These are phyloP conservation scores for Eleusine indica DNA, from an alignment of 176 grass and related monocot species.

Conservation along the genomic window DNA sequence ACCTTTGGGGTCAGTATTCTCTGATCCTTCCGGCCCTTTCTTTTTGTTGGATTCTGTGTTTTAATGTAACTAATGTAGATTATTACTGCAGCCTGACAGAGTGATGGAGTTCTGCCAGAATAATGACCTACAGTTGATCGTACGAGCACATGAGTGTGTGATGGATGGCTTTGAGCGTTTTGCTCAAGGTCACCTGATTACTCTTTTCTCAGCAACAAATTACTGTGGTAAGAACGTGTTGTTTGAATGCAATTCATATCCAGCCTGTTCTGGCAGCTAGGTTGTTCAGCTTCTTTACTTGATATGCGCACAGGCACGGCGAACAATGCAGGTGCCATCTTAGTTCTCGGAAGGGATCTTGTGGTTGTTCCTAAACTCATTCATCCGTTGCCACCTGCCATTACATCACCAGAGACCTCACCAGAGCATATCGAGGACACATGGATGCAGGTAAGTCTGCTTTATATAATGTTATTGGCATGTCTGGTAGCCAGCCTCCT, in stretches of 20 bases:
- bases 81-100: slow-evolving; percentile 79
- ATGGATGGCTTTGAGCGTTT: slow-evolving; percentile 99
- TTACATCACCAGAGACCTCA: slow-evolving; percentile 80
- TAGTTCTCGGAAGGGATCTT: slow-evolving; percentile 96
- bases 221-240: slow-evolving; percentile 73
- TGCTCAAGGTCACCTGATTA: slow-evolving; percentile 97
- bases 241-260: not conserved
- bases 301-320: slow-evolving; percentile 63
- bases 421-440: slow-evolving; percentile 84
- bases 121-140: slow-evolving; percentile 95
- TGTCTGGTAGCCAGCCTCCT: not conserved
- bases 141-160: slow-evolving; percentile 98
- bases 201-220: slow-evolving; percentile 98
- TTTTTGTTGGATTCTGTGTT: slow-evolving; percentile 1
- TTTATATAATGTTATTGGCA: slow-evolving; percentile 12
- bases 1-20: slow-evolving; percentile 83
- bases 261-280: not conserved
- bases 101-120: slow-evolving; percentile 99
- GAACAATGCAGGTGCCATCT: slow-evolving; percentile 96
- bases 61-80: slow-evolving; percentile 7
- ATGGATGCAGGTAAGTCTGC: slow-evolving; percentile 87
- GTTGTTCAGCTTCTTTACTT: slow-evolving; percentile 18
- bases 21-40: slow-evolving; percentile 15
- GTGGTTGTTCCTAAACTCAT: slow-evolving; percentile 99
- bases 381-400: slow-evolving; percentile 94